These are phyloP conservation scores for Lathyrus oleraceus DNA, from an alignment of 306 rosid genomes.

Conservation along the genomic window DNA sequence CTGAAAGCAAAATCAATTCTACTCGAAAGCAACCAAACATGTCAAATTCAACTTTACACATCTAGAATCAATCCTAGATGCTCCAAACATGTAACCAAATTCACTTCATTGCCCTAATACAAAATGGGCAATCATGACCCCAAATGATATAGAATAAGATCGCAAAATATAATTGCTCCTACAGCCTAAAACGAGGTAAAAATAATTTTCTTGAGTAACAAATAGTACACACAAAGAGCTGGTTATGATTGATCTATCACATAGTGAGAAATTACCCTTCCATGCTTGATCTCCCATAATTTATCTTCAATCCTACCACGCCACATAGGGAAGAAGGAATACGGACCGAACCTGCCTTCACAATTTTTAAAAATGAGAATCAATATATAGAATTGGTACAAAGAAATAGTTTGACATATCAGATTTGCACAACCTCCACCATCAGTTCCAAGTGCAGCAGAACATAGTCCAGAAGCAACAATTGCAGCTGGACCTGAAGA, in stretches of 20 bases:
- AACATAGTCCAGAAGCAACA: conserved; percentile 92
- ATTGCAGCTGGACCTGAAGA: conserved; percentile 97
- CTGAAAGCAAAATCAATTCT: too few relatives aligned
- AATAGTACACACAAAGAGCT: conserved; percentile 1
- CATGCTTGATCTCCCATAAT: conserved; percentile 75
- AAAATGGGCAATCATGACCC: conserved; percentile 26
- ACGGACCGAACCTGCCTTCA: conserved; percentile 84
- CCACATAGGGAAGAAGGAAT: conserved; percentile 98
- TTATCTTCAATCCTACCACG: conserved; percentile 90
- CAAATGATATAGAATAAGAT: conserved; percentile 12
- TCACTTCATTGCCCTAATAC: conserved; percentile 18
- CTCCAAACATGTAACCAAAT: not conserved
- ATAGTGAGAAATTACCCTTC: conserved; percentile 64
- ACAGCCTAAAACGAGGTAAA: not conserved
- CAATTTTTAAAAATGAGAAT: conserved; percentile 30
- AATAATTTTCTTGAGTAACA: not conserved
- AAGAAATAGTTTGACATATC: conserved; percentile 28
- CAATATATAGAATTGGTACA: conserved; percentile 20
- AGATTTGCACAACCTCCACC: conserved; percentile 83
- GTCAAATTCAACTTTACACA: too few relatives aligned
- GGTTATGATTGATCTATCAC: conserved; percentile 8
- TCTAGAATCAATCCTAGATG: too few relatives aligned
- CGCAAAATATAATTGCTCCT: conserved; percentile 14
- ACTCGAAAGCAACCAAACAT: too few relatives aligned
- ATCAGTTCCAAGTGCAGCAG: conserved; percentile 96